Conservation (phyloP, 192 early-diverging fungal genomes). For the Glomus cerebriforme region DNA sequence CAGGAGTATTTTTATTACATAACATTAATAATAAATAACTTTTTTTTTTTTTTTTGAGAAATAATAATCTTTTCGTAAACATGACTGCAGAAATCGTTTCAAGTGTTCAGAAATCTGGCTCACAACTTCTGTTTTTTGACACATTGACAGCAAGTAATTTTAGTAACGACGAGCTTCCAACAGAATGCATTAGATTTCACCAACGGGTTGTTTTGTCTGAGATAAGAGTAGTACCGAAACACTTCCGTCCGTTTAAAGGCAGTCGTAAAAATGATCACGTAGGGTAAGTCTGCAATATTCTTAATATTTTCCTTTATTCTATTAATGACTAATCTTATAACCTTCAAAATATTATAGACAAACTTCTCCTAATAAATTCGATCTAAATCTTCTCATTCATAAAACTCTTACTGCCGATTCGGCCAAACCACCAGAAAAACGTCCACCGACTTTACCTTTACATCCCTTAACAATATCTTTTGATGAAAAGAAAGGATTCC, state of each 20-base stretch:
- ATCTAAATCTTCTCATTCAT: conserved; percentile 35
- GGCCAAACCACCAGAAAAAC: conserved; percentile 28
- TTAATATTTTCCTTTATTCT: not conserved
- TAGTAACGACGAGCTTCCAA: conserved; percentile 1
- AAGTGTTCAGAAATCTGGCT: not conserved
- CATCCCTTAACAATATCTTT: conserved; percentile 33
- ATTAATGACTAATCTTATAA: not conserved
- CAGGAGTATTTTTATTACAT: not conserved
- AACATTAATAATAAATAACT: not conserved
- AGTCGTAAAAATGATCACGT: conserved; percentile 26
- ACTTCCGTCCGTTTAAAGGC: conserved; percentile 20
- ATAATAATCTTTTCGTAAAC: not conserved
- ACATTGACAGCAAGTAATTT: conserved; percentile 15
- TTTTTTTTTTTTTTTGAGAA: not conserved
- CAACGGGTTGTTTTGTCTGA: conserved; percentile 32
- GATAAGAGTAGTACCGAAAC: conserved; percentile 27
- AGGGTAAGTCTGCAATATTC: conserved; percentile 2
- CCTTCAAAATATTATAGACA: conserved; percentile 16
- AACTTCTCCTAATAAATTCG: conserved; percentile 34
- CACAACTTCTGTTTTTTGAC: conserved; percentile 31
- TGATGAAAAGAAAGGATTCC: conserved; percentile 33
- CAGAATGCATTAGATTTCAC: conserved; percentile 29
- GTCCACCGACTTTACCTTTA: conserved; percentile 19
- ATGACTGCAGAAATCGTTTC: not conserved
- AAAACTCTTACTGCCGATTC: conserved; percentile 27